A percentile compares a stretch with the other conserved stretches of the same genome.
phyloP scores from a whole-genome alignment of 306 rosid species.

The Dryas alaskensis region DNA sequence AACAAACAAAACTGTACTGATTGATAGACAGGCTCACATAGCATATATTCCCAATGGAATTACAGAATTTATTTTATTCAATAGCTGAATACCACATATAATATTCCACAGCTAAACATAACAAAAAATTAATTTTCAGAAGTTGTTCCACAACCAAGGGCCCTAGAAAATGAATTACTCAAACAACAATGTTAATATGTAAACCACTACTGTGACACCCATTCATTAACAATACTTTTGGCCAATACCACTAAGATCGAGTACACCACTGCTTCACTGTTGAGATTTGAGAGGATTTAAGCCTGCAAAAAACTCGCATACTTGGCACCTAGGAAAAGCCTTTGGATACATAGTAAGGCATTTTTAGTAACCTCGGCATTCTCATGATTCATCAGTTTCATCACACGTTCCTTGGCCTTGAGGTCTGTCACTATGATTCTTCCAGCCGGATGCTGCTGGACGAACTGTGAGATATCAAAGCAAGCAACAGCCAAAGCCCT shows the following conservation, averaged over 20 bases:
- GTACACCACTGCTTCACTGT: neutral
- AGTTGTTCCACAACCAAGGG: constrained; percentile 12
- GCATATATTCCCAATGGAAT: neutral
- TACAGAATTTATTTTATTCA: constrained; percentile 3
- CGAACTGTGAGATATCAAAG: constrained; percentile 88
- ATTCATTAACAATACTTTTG: neutral
- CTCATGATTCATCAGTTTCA: constrained; percentile 93
- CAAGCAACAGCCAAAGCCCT: constrained; percentile 89
- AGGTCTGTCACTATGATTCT: constrained; percentile 85
- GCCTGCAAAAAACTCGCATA: constrained; percentile 96
- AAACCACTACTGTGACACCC: neutral
- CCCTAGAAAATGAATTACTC: constrained; percentile 2
- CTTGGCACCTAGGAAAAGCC: constrained; percentile 95
- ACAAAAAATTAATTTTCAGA: constrained; percentile 4
- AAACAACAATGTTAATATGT: neutral
- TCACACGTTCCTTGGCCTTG: constrained; percentile 94
- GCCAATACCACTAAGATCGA: neutral
- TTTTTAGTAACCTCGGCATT: constrained; percentile 90
- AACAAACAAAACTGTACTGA: neutral
- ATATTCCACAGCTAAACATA: neutral
- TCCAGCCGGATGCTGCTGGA: constrained; percentile 83
- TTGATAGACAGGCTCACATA: neutral
- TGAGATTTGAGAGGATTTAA: constrained; percentile 21
- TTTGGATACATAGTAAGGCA: constrained; percentile 90
- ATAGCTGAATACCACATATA: neutral